phyloP scores from a whole-genome alignment of 768 basidiomycete genomes.

The Fomitopsis pulvina region DNA sequence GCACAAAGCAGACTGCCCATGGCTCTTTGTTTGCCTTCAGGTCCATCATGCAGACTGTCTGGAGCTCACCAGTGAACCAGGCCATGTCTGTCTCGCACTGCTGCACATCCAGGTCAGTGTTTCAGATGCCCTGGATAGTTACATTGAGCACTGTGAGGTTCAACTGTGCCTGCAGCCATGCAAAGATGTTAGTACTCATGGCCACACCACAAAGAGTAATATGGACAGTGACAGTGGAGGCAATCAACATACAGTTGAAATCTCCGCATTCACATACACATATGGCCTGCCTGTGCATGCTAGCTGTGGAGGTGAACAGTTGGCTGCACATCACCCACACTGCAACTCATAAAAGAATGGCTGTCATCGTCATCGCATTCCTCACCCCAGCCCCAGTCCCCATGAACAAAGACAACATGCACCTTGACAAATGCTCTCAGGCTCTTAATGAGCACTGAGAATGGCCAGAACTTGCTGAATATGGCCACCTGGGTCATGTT shows the following conservation, averaged over 20 bases:
- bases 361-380: too few species aligned
- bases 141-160: conserved; percentile 58
- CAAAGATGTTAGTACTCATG: background rate
- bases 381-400: too few species aligned
- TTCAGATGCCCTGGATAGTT: conserved; percentile 77
- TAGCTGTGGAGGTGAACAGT: too few species aligned
- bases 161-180: conserved; percentile 47
- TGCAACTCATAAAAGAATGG: background rate
- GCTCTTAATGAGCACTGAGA: conserved; percentile 55
- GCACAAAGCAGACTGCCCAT: conserved; percentile 49
- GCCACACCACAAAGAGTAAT: too few species aligned
- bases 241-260: too few species aligned
- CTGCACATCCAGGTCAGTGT: conserved; percentile 40
- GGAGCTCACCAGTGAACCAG: conserved; percentile 47
- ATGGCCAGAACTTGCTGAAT: conserved; percentile 72
- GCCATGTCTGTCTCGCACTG: conserved; percentile 65
- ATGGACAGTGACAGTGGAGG: too few species aligned
- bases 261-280: too few species aligned
- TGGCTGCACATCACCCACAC: too few species aligned
- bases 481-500: conserved; percentile 61
- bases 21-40: conserved; percentile 45
- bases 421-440: conserved; percentile 54
- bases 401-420: conserved; percentile 24
- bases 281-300: too few species aligned
- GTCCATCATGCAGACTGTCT: conserved; percentile 49